Evolutionary conservation across 768 basidiomycete genomes (phyloP).

Genomic region (Leucocoprinus birnbaumii): DNA sequence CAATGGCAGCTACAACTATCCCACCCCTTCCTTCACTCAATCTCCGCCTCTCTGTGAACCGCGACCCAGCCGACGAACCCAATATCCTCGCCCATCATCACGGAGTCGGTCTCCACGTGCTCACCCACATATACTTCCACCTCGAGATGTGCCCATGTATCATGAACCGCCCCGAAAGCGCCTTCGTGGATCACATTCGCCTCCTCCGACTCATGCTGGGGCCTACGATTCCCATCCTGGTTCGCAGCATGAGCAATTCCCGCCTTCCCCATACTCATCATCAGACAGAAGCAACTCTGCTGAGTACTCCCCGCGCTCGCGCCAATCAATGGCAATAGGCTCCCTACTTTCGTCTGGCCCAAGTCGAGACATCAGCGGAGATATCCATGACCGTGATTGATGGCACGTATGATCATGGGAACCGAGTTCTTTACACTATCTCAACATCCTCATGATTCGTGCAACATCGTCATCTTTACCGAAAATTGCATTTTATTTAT

Average conservation of each 20-base stretch:
- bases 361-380: constrained; percentile 34
- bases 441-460: constrained; percentile 3
- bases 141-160: constrained; percentile 31
- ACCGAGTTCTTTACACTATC: constrained; percentile 1
- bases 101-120: constrained; percentile 35
- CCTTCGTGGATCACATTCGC: constrained; percentile 58
- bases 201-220: constrained; percentile 39
- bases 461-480: not conserved
- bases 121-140: constrained; percentile 27
- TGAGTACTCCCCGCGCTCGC: constrained; percentile 68
- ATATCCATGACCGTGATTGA: constrained; percentile 28
- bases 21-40: constrained; percentile 34
- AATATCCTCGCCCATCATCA: constrained; percentile 30
- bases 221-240: constrained; percentile 36
- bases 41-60: constrained; percentile 32
- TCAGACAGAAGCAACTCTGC: constrained; percentile 62
- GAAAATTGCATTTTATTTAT: constrained; percentile 9
- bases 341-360: constrained; percentile 57
- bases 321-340: constrained; percentile 78
- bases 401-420: constrained; percentile 9
- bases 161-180: constrained; percentile 55
- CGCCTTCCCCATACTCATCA: constrained; percentile 75
- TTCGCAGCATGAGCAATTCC: constrained; percentile 41
- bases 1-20: constrained; percentile 35
- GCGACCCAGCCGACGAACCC: constrained; percentile 27